phyloP scores from a whole-genome alignment of 169 alveolate genomes.

The Plasmodium sp. region DNA sequence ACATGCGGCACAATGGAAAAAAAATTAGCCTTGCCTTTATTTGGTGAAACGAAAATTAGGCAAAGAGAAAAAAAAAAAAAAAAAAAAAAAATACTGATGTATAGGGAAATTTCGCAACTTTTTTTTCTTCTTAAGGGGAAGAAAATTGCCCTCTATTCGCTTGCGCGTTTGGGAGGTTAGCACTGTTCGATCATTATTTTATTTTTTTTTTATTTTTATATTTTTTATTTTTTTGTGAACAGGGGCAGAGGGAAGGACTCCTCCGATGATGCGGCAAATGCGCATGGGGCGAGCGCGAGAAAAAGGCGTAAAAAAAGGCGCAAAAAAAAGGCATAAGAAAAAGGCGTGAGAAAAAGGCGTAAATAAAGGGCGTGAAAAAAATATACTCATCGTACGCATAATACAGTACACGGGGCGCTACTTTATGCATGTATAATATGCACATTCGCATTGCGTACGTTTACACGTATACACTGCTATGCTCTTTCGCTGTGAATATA shows the following conservation, averaged over 20 bases:
- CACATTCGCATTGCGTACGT: background rate
- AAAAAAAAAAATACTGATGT: background rate
- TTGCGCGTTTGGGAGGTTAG: background rate
- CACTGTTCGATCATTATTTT: background rate
- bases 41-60: background rate
- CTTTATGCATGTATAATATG: background rate
- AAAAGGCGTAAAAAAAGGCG: background rate
- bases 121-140: background rate
- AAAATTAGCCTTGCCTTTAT: background rate
- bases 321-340: background rate
- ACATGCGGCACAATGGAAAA: background rate
- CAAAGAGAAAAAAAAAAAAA: background rate
- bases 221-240: background rate
- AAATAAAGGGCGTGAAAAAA: too few species aligned
- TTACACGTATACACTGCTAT: background rate
- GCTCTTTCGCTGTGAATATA: background rate
- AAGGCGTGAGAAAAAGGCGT: background rate
- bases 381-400: background rate
- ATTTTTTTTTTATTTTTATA: background rate
- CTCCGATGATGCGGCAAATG: background rate
- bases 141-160: background rate
- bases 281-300: background rate
- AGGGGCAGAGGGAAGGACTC: background rate
- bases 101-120: background rate
- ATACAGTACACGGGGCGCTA: background rate